These are phyloP conservation scores for Amanita pallidorosea DNA, from an alignment of 768 basidiomycete genomes.

Conservation along the genomic window DNA sequence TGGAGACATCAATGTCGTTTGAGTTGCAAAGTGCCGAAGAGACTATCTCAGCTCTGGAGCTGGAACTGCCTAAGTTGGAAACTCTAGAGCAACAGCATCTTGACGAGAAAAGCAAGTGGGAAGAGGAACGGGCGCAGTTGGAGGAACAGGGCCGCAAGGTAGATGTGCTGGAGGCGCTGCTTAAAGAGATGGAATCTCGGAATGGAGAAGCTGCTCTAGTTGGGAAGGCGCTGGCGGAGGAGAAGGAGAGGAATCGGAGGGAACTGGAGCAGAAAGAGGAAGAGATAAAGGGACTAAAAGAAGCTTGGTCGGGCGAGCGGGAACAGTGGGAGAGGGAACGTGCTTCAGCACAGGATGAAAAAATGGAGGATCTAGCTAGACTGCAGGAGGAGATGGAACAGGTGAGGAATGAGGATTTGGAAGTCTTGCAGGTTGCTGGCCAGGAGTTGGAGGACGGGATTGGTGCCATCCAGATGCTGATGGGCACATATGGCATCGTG, in stretches of 20 bases:
- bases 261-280: constrained; percentile 27
- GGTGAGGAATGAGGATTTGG: constrained; percentile 27
- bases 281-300: constrained; percentile 16
- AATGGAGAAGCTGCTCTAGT: constrained; percentile 30
- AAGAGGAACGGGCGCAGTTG: constrained; percentile 32
- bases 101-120: constrained; percentile 41
- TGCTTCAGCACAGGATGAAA: constrained; percentile 36
- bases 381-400: constrained; percentile 40
- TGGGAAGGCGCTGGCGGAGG: constrained; percentile 25
- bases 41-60: constrained; percentile 45
- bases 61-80: constrained; percentile 41
- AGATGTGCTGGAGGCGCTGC: constrained; percentile 28
- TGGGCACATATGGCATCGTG: constrained; percentile 48
- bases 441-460: constrained; percentile 43
- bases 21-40: constrained; percentile 63
- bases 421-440: constrained; percentile 24
- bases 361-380: constrained; percentile 32
- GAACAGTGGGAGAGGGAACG: constrained; percentile 14
- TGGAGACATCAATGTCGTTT: constrained; percentile 52
- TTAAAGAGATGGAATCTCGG: constrained; percentile 32
- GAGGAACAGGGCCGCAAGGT: constrained; percentile 26
- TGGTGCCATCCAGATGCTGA: constrained; percentile 35
- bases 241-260: constrained; percentile 19
- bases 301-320: constrained; percentile 20
- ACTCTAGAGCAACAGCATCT: constrained; percentile 37